A percentile compares a stretch with the other conserved stretches of the same genome.
Evolutionary conservation across 805 yeast genomes (phyloP).

Genomic region (Suhomyces sp.): DNA sequence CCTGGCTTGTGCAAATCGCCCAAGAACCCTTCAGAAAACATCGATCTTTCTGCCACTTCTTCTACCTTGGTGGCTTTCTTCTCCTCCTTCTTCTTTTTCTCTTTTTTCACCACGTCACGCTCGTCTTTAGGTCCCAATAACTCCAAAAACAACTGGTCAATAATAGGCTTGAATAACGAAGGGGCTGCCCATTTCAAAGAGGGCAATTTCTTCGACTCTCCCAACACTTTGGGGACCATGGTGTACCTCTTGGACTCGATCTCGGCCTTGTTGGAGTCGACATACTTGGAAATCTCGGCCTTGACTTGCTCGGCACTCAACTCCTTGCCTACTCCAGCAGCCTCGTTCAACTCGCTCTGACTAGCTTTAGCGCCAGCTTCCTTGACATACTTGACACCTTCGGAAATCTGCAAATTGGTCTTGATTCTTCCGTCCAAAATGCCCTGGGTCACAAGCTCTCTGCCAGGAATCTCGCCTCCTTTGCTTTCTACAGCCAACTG

Average conservation of each 20-base stretch:
- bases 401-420: conserved; percentile 71
- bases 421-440: conserved; percentile 63
- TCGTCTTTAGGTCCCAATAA: conserved; percentile 94
- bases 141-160: conserved; percentile 71
- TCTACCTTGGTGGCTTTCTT: conserved; percentile 19
- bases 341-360: conserved; percentile 51
- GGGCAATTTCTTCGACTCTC: conserved; percentile 69
- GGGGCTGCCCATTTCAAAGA: conserved; percentile 92
- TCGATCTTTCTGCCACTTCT: conserved; percentile 47
- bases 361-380: conserved; percentile 44
- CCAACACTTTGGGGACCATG: conserved; percentile 71
- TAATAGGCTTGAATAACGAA: conserved; percentile 76
- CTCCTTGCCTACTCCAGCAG: conserved; percentile 76
- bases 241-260: conserved; percentile 76
- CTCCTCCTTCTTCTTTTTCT: conserved; percentile 55
- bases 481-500: conserved; percentile 72
- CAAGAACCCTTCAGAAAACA: conserved; percentile 93
- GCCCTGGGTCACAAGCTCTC: conserved; percentile 54
- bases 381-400: conserved; percentile 74
- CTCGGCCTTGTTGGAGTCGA: conserved; percentile 55
- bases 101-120: conserved; percentile 79
- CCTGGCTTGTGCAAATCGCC: conserved; percentile 96
- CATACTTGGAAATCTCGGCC: conserved; percentile 53
- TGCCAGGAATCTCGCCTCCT: conserved; percentile 48
- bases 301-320: conserved; percentile 66